phyloP scores from a whole-genome alignment of 1,284 basidiomycete genomes.

The Flammula alnicola region DNA sequence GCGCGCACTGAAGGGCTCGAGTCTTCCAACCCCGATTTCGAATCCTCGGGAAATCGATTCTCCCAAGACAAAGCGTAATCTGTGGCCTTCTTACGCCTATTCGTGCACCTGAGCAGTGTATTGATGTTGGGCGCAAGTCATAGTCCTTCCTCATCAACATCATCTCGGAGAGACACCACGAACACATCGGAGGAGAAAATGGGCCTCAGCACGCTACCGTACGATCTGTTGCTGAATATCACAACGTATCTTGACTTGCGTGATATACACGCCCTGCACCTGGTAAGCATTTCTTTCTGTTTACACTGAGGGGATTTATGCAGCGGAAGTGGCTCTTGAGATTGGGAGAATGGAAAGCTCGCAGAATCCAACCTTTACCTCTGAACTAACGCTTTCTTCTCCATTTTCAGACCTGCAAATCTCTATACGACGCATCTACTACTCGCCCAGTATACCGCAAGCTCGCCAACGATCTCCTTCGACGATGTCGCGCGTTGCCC shows the following conservation, averaged over 20 bases:
- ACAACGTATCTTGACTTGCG: conserved; percentile 59
- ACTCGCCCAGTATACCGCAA: conserved; percentile 70
- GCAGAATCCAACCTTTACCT: background rate
- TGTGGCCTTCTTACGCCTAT: conserved; percentile 3
- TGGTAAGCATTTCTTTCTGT: conserved; percentile 46
- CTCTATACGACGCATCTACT: conserved; percentile 59
- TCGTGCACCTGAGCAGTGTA: conserved; percentile 6
- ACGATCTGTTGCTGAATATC: conserved; percentile 72
- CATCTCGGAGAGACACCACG: conserved; percentile 8
- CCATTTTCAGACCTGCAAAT: conserved; percentile 56
- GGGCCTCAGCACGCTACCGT: conserved; percentile 57
- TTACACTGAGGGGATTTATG: background rate
- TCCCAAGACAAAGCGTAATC: no score
- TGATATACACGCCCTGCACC: conserved; percentile 61
- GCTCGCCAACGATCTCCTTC: conserved; percentile 61
- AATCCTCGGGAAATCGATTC: background rate
- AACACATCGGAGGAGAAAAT: conserved; percentile 27
- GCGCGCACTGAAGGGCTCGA: background rate
- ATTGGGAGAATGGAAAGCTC: background rate
- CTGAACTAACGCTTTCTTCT: background rate
- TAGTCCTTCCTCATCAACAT: conserved; percentile 5
- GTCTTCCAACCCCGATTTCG: background rate
- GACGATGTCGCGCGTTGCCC: conserved; percentile 67
- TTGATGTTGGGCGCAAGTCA: conserved; percentile 18
- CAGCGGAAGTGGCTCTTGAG: no score